phyloP scores from a whole-genome alignment of 116 monocot genomes.

The Zostera marina region DNA sequence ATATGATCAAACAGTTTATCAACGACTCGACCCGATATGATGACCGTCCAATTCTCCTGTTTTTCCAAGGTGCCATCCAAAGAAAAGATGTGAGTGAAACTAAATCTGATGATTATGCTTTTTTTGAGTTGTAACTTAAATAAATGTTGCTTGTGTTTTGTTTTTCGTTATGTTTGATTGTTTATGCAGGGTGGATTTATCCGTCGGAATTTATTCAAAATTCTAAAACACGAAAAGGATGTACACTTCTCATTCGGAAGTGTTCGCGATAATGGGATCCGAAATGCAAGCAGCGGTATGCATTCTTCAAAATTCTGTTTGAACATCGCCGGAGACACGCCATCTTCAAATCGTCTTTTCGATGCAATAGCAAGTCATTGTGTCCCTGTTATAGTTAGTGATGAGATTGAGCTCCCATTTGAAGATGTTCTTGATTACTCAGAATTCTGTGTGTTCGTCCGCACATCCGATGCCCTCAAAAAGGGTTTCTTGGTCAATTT shows the following conservation, averaged over 20 bases:
- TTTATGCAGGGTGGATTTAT: slow-evolving; percentile 56
- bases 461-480: slow-evolving; percentile 43
- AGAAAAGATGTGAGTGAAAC: slow-evolving; percentile 97
- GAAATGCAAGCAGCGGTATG: slow-evolving; percentile 59
- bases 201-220: slow-evolving; percentile 64
- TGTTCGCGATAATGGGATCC: slow-evolving; percentile 35
- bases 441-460: slow-evolving; percentile 60
- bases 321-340: slow-evolving; percentile 83
- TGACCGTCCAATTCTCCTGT: slow-evolving; percentile 44
- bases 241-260: slow-evolving; percentile 77
- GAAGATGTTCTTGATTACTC: slow-evolving; percentile 78
- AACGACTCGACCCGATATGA: slow-evolving; percentile 48
- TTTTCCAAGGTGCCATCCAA: slow-evolving; percentile 80
- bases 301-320: slow-evolving; percentile 67
- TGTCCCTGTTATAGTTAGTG: slow-evolving; percentile 71
- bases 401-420: slow-evolving; percentile 79
- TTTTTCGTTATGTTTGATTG: slow-evolving; percentile 1
- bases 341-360: slow-evolving; percentile 81
- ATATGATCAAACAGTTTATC: slow-evolving; percentile 37
- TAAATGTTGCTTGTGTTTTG: too few relatives aligned
- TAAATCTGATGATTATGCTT: too few relatives aligned
- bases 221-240: slow-evolving; percentile 64
- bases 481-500: slow-evolving; percentile 46
- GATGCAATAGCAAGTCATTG: slow-evolving; percentile 77
- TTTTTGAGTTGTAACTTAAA: too few relatives aligned